phyloP scores from a whole-genome alignment of 2,329 filamentous ascomycete species.

The Diaporthe sp. region DNA sequence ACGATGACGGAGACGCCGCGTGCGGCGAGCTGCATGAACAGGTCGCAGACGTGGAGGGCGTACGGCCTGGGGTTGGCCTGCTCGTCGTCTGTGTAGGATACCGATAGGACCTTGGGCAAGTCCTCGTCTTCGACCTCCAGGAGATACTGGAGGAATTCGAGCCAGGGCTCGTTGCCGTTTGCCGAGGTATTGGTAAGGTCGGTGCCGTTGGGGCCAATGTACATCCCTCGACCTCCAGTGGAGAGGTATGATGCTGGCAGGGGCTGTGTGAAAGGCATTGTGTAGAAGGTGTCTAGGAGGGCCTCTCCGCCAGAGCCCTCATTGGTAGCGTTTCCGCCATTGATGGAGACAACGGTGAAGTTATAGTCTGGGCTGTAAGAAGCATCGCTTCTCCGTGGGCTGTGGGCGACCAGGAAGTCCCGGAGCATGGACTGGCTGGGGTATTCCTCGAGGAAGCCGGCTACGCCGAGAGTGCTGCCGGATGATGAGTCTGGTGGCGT shows the following conservation, averaged over 20 bases:
- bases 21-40: slow-evolving; percentile 66
- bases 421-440: not conserved
- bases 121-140: slow-evolving; percentile 39
- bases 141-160: slow-evolving; percentile 27
- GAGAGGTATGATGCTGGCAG: slow-evolving; percentile 16
- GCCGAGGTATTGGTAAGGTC: slow-evolving; percentile 1
- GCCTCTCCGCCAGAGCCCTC: slow-evolving; percentile 23
- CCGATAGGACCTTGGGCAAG: slow-evolving; percentile 68
- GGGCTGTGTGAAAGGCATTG: slow-evolving; percentile 29
- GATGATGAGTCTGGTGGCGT: slow-evolving; percentile 16
- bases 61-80: slow-evolving; percentile 65
- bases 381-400: not conserved
- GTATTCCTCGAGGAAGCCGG: slow-evolving; percentile 26
- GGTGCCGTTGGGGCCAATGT: slow-evolving; percentile 10
- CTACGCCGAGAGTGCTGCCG: slow-evolving; percentile 19
- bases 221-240: not conserved
- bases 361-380: slow-evolving; percentile 19
- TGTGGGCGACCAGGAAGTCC: slow-evolving; percentile 12
- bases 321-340: slow-evolving; percentile 10
- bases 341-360: slow-evolving; percentile 24
- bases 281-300: slow-evolving; percentile 23
- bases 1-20: slow-evolving; percentile 61
- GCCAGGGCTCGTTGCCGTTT: slow-evolving; percentile 28
- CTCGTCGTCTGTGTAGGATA: slow-evolving; percentile 69
- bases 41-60: slow-evolving; percentile 62